These are phyloP conservation scores for Podaxis pistillaris DNA, from an alignment of 768 basidiomycete species.

Conservation along the genomic window DNA sequence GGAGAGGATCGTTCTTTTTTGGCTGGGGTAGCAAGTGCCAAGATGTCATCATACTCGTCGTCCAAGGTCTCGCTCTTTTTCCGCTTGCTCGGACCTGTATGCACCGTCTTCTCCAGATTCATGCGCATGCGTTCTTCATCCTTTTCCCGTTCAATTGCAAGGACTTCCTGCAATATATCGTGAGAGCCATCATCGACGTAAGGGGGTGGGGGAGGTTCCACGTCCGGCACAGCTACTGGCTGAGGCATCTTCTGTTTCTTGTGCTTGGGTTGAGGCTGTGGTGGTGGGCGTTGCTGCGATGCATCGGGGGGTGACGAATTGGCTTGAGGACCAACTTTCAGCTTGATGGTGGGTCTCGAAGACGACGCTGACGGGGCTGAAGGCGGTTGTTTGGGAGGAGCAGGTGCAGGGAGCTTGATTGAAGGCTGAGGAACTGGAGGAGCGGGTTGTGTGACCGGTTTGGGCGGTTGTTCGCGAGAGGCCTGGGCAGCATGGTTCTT, in stretches of 20 bases:
- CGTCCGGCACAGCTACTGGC: constrained; percentile 29
- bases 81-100: constrained; percentile 51
- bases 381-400: constrained; percentile 30
- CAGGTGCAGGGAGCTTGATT: constrained; percentile 37
- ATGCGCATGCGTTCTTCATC: constrained; percentile 51
- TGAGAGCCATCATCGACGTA: constrained; percentile 82
- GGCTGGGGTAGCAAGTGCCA: constrained; percentile 58
- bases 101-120: constrained; percentile 34
- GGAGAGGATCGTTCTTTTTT: constrained; percentile 55
- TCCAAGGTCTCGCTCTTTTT: constrained; percentile 41
- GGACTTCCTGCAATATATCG: constrained; percentile 77
- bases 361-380: constrained; percentile 27
- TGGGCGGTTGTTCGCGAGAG: constrained; percentile 7
- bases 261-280: constrained; percentile 34
- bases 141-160: constrained; percentile 74
- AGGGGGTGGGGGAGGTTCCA: constrained; percentile 61
- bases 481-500: constrained; percentile 36
- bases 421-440: constrained; percentile 21
- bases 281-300: constrained; percentile 29
- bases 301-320: constrained; percentile 31
- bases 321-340: constrained; percentile 53
- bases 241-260: constrained; percentile 29
- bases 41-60: constrained; percentile 59
- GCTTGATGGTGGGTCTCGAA: constrained; percentile 61
- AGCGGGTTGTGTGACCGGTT: constrained; percentile 7